Conservation (phyloP, 2,329 filamentous ascomycete species). For the Coniella vitis region DNA sequence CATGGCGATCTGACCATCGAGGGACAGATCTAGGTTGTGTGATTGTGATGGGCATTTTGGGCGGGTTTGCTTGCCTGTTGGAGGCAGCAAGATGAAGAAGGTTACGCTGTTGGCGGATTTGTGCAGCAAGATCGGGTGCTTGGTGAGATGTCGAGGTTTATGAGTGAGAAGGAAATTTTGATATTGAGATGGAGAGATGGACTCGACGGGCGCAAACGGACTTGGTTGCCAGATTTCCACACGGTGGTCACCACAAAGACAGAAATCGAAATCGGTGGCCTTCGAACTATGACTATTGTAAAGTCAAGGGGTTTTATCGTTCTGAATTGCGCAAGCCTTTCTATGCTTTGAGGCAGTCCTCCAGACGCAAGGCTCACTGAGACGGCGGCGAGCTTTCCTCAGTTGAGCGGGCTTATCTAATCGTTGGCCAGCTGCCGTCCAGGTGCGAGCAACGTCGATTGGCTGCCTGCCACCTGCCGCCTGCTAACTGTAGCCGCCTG, state of each 20-base stretch:
- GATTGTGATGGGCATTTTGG: slow-evolving; percentile 26
- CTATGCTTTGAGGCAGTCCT: too few species aligned
- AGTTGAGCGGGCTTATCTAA: slow-evolving; percentile 18
- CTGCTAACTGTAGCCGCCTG: too few species aligned
- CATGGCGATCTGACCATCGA: slow-evolving; percentile 4
- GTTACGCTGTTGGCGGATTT: too few species aligned
- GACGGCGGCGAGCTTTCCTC: too few species aligned
- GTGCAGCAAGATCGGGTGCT: too few species aligned
- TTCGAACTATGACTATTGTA: too few species aligned
- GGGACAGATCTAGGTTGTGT: slow-evolving; percentile 21
- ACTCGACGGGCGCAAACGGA: too few species aligned
- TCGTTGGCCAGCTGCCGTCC: slow-evolving; percentile 7
- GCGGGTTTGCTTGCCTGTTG: not conserved
- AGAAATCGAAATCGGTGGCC: too few species aligned
- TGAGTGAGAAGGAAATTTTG: slow-evolving; percentile 9
- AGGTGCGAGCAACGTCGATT: slow-evolving; percentile 7
- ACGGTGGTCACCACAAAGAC: too few species aligned
- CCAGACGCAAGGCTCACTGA: not conserved
- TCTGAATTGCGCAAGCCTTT: not conserved
- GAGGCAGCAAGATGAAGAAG: not conserved
- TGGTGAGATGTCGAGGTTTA: too few species aligned
- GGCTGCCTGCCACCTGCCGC: not conserved
- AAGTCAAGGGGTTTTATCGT: not conserved
- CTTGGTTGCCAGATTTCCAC: too few species aligned
- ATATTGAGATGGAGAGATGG: not conserved